Conservation (phyloP, 2,329 filamentous ascomycete genomes). For the Alternaria solani region DNA sequence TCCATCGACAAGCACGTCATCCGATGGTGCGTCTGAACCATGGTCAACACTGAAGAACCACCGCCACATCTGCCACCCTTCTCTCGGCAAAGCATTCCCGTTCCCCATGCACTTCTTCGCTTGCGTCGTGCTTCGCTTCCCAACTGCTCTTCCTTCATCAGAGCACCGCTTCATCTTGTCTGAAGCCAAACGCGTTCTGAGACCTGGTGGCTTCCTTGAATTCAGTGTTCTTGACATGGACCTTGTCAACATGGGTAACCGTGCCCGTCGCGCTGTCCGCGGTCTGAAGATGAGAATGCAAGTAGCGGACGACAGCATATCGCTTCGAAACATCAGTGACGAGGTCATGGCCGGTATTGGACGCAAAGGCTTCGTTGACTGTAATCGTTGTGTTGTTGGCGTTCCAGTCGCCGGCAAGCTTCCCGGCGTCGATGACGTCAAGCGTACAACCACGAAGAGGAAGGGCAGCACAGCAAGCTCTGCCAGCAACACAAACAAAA, state of each 20-base stretch:
- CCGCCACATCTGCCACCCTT: slow-evolving; percentile 74
- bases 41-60: slow-evolving; percentile 67
- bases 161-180: slow-evolving; percentile 75
- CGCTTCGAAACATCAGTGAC: slow-evolving; percentile 64
- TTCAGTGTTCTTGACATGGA: slow-evolving; percentile 80
- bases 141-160: slow-evolving; percentile 71
- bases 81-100: slow-evolving; percentile 72
- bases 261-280: slow-evolving; percentile 72
- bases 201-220: slow-evolving; percentile 81
- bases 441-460: slow-evolving; percentile 29
- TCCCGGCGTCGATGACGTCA: slow-evolving; percentile 36
- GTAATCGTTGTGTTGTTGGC: slow-evolving; percentile 80
- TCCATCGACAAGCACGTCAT: slow-evolving; percentile 30
- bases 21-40: slow-evolving; percentile 32
- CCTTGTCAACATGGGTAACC: slow-evolving; percentile 81
- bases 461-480: slow-evolving; percentile 43
- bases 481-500: slow-evolving; percentile 26
- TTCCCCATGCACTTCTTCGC: slow-evolving; percentile 80
- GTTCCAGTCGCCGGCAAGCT: slow-evolving; percentile 72
- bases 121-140: slow-evolving; percentile 79
- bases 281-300: slow-evolving; percentile 76
- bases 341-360: slow-evolving; percentile 71
- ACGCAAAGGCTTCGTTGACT: slow-evolving; percentile 72
- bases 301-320: slow-evolving; percentile 65
- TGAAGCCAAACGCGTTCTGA: slow-evolving; percentile 79